Evolutionary conservation across 495 filamentous ascomycete species (phyloP).

Genomic region (Penicillium cataractarum): DNA sequence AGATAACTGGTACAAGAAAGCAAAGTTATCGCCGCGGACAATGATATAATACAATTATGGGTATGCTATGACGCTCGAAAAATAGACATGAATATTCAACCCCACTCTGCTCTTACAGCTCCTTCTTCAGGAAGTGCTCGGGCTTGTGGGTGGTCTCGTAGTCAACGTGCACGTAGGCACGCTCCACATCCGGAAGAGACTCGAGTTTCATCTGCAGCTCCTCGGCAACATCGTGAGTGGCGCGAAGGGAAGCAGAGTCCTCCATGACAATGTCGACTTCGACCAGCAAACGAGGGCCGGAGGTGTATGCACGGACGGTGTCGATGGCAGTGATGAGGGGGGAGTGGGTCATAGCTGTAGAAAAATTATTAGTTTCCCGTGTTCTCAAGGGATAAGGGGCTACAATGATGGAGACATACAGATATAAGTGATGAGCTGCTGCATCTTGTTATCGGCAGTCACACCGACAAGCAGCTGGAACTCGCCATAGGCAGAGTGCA

Average conservation of each 20-base stretch:
- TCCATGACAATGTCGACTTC: conserved; percentile 93
- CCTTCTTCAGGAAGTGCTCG: conserved; percentile 69
- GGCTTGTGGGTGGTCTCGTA: conserved; percentile 98
- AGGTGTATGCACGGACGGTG: conserved; percentile 91
- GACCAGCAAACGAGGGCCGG: conserved; percentile 84
- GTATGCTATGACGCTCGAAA: conserved; percentile 1
- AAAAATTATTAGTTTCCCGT: conserved; percentile 3
- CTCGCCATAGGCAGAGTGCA: conserved; percentile 82
- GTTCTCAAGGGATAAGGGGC: background rate
- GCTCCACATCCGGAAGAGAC: conserved; percentile 86
- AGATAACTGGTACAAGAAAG: background rate
- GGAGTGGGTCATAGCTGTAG: conserved; percentile 82
- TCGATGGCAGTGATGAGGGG: conserved; percentile 81
- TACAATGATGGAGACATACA: conserved; percentile 49
- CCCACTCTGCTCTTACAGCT: conserved; percentile 41
- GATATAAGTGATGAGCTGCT: conserved; percentile 96
- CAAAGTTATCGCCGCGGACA: background rate
- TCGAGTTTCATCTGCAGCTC: conserved; percentile 94
- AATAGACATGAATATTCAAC: background rate
- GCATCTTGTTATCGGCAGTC: conserved; percentile 79
- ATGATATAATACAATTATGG: background rate
- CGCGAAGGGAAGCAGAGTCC: conserved; percentile 63
- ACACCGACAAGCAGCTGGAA: conserved; percentile 91
- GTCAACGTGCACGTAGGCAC: conserved; percentile 96
- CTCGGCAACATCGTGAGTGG: conserved; percentile 93